Percentiles rank a stretch among this genome's conserved stretches.
phyloP scores from a whole-genome alignment of 306 rosid genomes.

The Gillenia trifoliata region DNA sequence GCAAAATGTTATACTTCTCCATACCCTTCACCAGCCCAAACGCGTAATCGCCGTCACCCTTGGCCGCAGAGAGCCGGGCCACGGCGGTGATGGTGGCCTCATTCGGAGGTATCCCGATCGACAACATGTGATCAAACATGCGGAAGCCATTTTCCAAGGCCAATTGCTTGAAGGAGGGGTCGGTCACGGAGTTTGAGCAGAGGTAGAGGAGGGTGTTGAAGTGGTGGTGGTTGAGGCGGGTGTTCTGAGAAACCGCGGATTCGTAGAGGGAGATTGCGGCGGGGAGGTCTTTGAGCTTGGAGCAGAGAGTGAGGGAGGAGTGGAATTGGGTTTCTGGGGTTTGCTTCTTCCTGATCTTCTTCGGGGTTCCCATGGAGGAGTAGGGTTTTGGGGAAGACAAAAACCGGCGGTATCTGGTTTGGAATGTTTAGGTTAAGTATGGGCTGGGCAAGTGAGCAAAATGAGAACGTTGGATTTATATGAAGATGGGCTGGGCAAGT shows the following conservation, averaged over 20 bases:
- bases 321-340: constrained; percentile 57
- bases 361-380: constrained; percentile 19
- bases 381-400: not conserved
- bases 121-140: constrained; percentile 49
- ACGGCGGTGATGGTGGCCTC: constrained; percentile 78
- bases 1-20: constrained; percentile 31
- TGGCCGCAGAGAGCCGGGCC: constrained; percentile 68
- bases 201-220: constrained; percentile 85
- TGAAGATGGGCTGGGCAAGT: not conserved
- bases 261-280: constrained; percentile 56
- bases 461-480: too few species aligned
- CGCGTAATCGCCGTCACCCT: constrained; percentile 55
- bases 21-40: constrained; percentile 56
- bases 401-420: not conserved
- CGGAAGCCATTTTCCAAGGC: constrained; percentile 61
- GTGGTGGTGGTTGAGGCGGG: constrained; percentile 53
- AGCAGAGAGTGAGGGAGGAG: constrained; percentile 54
- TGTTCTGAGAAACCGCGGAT: constrained; percentile 31
- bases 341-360: constrained; percentile 40
- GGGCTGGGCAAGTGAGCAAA: not conserved
- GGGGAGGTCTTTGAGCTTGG: constrained; percentile 52
- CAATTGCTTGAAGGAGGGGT: constrained; percentile 33
- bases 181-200: constrained; percentile 55
- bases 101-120: constrained; percentile 41
- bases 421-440: not conserved